Base-by-base conservation (phyloP, 306 rosid species). In the Prosopis cineraria region DNA sequence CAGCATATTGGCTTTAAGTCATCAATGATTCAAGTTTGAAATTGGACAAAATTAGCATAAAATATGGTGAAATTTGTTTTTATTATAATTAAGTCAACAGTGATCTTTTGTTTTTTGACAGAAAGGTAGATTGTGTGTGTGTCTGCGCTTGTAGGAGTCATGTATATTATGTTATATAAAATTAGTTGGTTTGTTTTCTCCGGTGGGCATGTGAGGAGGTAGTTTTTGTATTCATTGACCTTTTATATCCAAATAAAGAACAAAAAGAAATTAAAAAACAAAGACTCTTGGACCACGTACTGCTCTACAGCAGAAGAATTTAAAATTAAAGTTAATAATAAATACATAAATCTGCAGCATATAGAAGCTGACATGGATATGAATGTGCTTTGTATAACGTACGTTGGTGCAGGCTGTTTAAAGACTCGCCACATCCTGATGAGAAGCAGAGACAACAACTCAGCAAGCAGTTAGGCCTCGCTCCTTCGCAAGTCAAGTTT, bases 401-500 rank as follows among this genome's bases (percentile, higher is more conserved):
- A 40, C 0, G 25, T 56, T 85, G 59, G 29, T 55, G 58, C 83
- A 95, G 99, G 82, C 85, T 93, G 55, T 95, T 95, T 84, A 95
- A 90, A 77, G 98, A 95, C 47, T 93, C 98, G 40, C 98, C 99
- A 13, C 98, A 95, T 82, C 98, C 98, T 63, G 97, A 95, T 85
- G 98, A 95, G 87, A 93, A 93, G 77, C 99, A 95, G 74, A 93
- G 99, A 63, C 98, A 93, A 69, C 96, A 93, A 40, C 91, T 95
- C 0, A 93, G 98, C 90, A 87, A 93, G 84, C 90, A 86, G 77
- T 59, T 95, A 79, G 99, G 99, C 72, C 97, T 95, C 70, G 92
- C 98, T 75, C 91, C 98, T 0, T 86, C 96, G 59, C 99, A 95
- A 79, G 98, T 95, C 88, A 95, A 95, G 83, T 95, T 95, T 76